These are phyloP conservation scores for Globisporangium iwayamae DNA, from an alignment of 352 stramenopile species.

Conservation along the genomic window DNA sequence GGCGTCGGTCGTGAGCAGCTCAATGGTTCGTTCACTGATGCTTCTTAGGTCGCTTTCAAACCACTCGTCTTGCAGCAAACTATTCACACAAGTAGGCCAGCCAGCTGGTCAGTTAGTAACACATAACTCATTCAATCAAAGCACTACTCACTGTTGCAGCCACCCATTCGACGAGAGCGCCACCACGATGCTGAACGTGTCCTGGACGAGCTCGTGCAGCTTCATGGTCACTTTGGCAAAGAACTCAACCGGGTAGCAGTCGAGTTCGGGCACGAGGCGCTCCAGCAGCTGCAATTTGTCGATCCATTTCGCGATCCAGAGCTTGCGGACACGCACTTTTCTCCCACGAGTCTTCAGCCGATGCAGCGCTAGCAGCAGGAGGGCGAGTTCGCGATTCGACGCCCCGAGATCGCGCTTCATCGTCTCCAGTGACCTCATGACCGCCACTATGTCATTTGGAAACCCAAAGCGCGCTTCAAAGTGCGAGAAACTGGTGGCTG, in stretches of 20 bases:
- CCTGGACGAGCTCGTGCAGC: constrained; percentile 10
- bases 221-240: constrained; percentile 17
- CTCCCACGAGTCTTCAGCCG: constrained; percentile 16
- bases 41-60: constrained; percentile 18
- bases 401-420: constrained; percentile 24
- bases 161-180: constrained; percentile 9
- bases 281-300: constrained; percentile 23
- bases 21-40: constrained; percentile 8
- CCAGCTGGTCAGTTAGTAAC: not conserved
- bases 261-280: constrained; percentile 44
- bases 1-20: constrained; percentile 19
- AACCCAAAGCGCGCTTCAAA: constrained; percentile 16
- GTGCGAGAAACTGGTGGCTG: not conserved
- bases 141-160: constrained; percentile 13
- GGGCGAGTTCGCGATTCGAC: constrained; percentile 44
- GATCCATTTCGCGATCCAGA: constrained; percentile 22
- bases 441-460: not conserved
- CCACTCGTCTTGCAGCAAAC: constrained; percentile 25
- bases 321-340: constrained; percentile 19
- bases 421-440: constrained; percentile 23
- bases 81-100: constrained; percentile 3
- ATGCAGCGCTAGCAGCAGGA: constrained; percentile 43
- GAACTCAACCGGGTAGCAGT: constrained; percentile 34
- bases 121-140: not conserved
- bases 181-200: constrained; percentile 5